Base-by-base conservation (phyloP, 1,284 basidiomycete genomes). In the Paramarasmius palmivorus region DNA sequence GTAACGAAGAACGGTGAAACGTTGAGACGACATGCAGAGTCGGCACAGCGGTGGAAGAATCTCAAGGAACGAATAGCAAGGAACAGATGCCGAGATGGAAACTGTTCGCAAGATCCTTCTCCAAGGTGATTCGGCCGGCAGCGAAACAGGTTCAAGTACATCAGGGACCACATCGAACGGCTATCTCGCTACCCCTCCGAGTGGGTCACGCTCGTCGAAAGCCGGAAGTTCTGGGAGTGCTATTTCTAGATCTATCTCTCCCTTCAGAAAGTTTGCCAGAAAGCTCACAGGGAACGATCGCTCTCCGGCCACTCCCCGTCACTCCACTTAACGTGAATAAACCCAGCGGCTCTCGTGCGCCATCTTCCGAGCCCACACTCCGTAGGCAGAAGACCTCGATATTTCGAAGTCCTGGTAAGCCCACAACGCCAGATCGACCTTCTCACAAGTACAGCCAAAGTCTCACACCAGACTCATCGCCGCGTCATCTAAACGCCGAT, bases 1-100 rank as follows among this genome's bases (percentile, higher is more conserved):
- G 86, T 92, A 1, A 96, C 94, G 15, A 93, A 92, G 78, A 98
- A 98, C 59, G 96, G 96, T 2, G 94, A 96, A 72, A 91, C 93
- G 23, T 71, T 98, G 52, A 81, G 95, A 54, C 78, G 93, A 57
- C 92, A 90, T 64, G 88, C 88, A 8, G 93, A 95, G 65, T 90
- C 90, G 53, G 90, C 88, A 22, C 83, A 89, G 62, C 81, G 92
- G 45, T 95, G 93, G 93, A 81, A 82, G 58, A 85, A 79, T 59
- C 72, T 95, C 38, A 81, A 81, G 57, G 91, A 93, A 52, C 81
- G 88, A 50, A 90, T 94, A 63, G 62, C 78, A 19, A 76, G 88
- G 54, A n/a, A 92, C 89, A 6, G 92, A 94, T 60, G 71, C 74
- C n/a, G 92, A 95, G 59, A 90, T 95, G 88, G 85, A 87, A 59